Evolutionary conservation across 2,329 filamentous ascomycete species (phyloP), one percentile per base, ranked within the genome.

Genomic region (Sporothrix inflata): DNA sequence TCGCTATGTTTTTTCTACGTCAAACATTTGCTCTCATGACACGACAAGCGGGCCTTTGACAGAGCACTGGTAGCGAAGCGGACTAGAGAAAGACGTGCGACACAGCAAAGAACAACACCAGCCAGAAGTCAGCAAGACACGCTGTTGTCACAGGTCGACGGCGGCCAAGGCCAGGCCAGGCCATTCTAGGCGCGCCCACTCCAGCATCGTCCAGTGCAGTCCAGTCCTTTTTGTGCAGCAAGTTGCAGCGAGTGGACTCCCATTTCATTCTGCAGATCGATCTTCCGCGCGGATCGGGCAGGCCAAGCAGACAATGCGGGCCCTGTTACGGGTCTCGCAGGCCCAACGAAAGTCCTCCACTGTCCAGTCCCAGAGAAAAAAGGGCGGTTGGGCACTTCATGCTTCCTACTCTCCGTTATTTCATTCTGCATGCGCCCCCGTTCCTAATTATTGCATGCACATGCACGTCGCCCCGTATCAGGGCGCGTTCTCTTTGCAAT

Each of bases 181-280:
- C 55, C 55, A 19, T 65, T 65, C 38, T 42, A 42, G 60, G n/a
- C 40, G 6, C 60, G 30, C 34, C 57, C 57, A 61, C 19, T 24
- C 12, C 12, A 55, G 24, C 51, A 30, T 55, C 24, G 9, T 30
- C 19, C 19, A 21, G 19, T 7, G 47, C 47, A 45, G 38, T 19
- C 60, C 66, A 30, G 49, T 55, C 66, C 34, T 55, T 53, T 55
- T 55, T 27, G n/a, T 53, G 65, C 47, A 68, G 27, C 65, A 68
- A 68, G 49, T 45, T 40, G 65, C 65, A 53, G 30, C 65, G 16
- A 53, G 49, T 69, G 66, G 49, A n/a, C 49, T 45, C 49, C 66
- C 49, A 55, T 68, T 71, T 71, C 55, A 40, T 68, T 38, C 40
- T 60, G 61, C 70, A 68, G 70, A 71, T 71, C 70, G 70, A 71